These are phyloP conservation scores for Globisporangium paroecandrum DNA, from an alignment of 352 stramenopile species.

Conservation along the genomic window DNA sequence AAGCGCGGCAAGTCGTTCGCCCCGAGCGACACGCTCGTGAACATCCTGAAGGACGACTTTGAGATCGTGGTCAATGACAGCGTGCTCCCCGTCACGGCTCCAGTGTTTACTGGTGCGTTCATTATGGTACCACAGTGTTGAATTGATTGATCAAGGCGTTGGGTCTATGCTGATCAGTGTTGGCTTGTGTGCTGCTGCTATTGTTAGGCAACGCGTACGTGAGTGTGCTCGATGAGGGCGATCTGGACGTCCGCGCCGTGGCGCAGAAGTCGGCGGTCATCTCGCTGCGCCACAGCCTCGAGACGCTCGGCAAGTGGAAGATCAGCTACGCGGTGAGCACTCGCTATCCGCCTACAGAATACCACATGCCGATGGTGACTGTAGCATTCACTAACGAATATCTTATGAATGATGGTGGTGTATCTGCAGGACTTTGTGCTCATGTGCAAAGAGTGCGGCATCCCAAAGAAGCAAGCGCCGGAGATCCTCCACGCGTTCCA, in stretches of 20 bases:
- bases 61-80: conserved; percentile 79
- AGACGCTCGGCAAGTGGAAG: conserved; percentile 77
- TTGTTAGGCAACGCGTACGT: conserved; percentile 58
- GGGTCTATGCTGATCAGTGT: not conserved
- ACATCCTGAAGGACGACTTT: conserved; percentile 79
- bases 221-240: conserved; percentile 65
- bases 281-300: conserved; percentile 63
- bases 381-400: not conserved
- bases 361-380: not conserved
- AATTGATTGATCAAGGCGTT: not conserved
- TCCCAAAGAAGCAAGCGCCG: conserved; percentile 78
- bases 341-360: not conserved
- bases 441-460: conserved; percentile 67
- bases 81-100: conserved; percentile 63
- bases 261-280: conserved; percentile 81
- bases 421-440: conserved; percentile 54
- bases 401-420: not conserved
- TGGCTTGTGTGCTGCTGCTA: not conserved
- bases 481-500: conserved; percentile 78
- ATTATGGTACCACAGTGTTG: no score
- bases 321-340: conserved; percentile 49
- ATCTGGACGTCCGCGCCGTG: conserved; percentile 77
- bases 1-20: conserved; percentile 56
- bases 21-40: conserved; percentile 55
- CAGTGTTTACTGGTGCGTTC: conserved; percentile 54